Conservation (phyloP, 352 stramenopile species). For the Phytophthora sp. region DNA sequence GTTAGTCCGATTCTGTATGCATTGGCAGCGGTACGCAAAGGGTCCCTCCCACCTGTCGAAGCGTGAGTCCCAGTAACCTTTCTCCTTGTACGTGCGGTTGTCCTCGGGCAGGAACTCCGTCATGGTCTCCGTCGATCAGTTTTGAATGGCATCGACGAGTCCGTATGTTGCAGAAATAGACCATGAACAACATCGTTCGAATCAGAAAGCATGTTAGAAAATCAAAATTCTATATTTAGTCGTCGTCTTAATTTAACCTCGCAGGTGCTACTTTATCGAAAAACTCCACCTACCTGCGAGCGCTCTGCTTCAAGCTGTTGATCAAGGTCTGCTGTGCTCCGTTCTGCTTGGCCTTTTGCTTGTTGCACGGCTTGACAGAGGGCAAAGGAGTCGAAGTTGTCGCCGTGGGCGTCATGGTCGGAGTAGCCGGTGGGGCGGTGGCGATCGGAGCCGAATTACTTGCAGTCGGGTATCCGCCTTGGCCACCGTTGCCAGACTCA, state of each 20-base stretch:
- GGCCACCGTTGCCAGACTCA: not conserved
- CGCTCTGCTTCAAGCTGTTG: constrained; percentile 10
- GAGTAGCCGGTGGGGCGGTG: not conserved
- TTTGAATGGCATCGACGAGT: not conserved
- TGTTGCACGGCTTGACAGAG: constrained; percentile 8
- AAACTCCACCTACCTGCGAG: constrained; percentile 7
- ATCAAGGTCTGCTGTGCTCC: constrained; percentile 4
- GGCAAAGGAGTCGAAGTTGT: not conserved
- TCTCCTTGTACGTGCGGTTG: constrained; percentile 70
- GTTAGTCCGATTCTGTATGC: constrained; percentile 1
- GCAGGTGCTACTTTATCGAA: not conserved
- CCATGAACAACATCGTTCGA: too few species aligned
- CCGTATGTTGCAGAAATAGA: too few species aligned
- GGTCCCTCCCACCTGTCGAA: constrained; percentile 50
- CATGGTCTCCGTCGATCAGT: constrained; percentile 16
- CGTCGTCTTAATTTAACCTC: not conserved
- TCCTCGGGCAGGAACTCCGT: constrained; percentile 49
- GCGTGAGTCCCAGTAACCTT: constrained; percentile 77
- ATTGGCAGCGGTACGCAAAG: not conserved
- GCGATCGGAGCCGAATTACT: not conserved
- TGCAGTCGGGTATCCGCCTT: not conserved
- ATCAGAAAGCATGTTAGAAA: not conserved
- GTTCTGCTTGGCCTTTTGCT: constrained; percentile 14
- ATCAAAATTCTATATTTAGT: not conserved
- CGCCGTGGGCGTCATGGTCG: not conserved